Percentiles rank a stretch among this genome's conserved stretches.
Conservation (phyloP, 768 basidiomycete species). For the Cantharellus anzutake region DNA sequence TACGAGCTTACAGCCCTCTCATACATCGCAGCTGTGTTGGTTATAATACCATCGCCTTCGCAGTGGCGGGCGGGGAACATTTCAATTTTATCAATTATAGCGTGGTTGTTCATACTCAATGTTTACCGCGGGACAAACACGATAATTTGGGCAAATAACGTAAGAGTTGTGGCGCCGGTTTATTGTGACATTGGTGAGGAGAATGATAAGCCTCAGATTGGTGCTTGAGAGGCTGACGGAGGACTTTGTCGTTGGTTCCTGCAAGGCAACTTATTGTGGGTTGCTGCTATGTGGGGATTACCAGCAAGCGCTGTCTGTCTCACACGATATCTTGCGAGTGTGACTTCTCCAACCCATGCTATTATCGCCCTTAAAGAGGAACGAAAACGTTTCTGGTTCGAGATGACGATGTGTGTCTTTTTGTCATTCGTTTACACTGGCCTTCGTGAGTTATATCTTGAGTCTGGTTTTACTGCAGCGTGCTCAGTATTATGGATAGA, state of each 20-base stretch:
- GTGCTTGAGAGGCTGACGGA: neutral
- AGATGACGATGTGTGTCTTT: neutral
- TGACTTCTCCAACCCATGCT: neutral
- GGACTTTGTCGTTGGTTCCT: neutral
- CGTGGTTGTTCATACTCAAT: conserved; percentile 1
- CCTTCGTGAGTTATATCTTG: neutral
- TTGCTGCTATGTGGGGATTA: neutral
- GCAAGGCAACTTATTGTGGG: neutral
- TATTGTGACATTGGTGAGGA: neutral
- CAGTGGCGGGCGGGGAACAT: conserved; percentile 10
- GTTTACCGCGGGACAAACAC: neutral
- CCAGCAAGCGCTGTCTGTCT: neutral
- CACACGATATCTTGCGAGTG: neutral
- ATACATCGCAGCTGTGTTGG: conserved; percentile 5
- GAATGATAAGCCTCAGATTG: neutral
- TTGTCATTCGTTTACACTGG: neutral
- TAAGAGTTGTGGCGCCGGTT: neutral
- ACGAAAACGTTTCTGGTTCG: neutral
- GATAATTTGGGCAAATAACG: neutral
- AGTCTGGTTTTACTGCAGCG: neutral
- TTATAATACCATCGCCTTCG: conserved; percentile 14
- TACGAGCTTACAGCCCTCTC: neutral
- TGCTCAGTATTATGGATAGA: neutral
- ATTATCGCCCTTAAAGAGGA: neutral
- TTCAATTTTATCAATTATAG: conserved; percentile 14